phyloP scores from a whole-genome alignment of 306 rosid genomes.

The Amphicarpaea edgeworthii region DNA sequence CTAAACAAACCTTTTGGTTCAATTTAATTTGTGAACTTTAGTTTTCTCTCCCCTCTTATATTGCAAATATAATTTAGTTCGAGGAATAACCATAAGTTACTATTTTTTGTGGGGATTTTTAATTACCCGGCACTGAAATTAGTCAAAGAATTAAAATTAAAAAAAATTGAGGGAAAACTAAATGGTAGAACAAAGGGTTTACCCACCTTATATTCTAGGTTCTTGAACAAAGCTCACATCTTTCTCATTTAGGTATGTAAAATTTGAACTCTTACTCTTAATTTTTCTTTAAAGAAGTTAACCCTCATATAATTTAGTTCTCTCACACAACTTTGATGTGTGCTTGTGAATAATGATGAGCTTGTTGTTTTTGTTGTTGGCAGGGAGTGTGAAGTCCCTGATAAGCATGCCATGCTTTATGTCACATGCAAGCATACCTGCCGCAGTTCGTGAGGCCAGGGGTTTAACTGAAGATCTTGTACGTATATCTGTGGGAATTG shows the following conservation, averaged over 20 bases:
- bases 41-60: not conserved
- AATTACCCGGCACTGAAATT: not conserved
- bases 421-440: conserved; percentile 85
- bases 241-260: too few species aligned
- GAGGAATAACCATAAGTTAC: not conserved
- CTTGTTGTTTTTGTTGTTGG: conserved; percentile 20
- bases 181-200: too few species aligned
- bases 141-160: not conserved
- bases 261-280: too few species aligned
- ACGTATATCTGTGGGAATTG: conserved; percentile 85
- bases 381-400: conserved; percentile 94
- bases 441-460: conserved; percentile 77
- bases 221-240: too few species aligned
- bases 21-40: not conserved
- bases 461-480: conserved; percentile 80
- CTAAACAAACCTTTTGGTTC: not conserved
- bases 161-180: too few species aligned
- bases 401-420: conserved; percentile 75
- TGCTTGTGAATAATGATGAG: too few species aligned
- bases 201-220: too few species aligned
- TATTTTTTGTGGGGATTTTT: not conserved
- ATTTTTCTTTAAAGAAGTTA: too few species aligned
- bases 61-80: not conserved
- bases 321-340: not conserved
- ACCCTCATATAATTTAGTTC: too few species aligned